A percentile compares a stretch with the other conserved stretches of the same genome.
These are phyloP conservation scores for Solanum arcanum DNA, from an alignment of 257 asterid genomes.

Conservation along the genomic window DNA sequence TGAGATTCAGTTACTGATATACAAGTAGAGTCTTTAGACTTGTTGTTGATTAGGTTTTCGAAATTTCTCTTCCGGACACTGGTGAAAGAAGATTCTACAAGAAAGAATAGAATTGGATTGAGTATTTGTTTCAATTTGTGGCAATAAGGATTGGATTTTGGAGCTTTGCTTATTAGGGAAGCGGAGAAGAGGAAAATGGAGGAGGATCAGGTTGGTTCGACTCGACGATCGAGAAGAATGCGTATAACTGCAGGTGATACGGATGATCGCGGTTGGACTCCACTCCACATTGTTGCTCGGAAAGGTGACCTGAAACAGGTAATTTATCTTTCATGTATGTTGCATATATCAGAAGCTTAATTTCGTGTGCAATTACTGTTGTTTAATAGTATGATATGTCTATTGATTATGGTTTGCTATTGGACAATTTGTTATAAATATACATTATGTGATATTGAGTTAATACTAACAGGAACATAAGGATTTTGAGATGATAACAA, in stretches of 20 bases:
- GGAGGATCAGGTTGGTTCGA: constrained; percentile 35
- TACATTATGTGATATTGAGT: background rate
- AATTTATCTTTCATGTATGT: background rate
- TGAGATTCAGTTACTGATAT: background rate
- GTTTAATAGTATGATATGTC: background rate
- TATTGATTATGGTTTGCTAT: background rate
- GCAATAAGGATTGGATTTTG: background rate
- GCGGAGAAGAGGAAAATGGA: constrained; percentile 19
- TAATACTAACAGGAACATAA: background rate
- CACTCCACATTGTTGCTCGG: constrained; percentile 63
- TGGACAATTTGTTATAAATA: background rate
- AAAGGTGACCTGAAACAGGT: constrained; percentile 92
- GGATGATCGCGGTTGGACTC: constrained; percentile 96
- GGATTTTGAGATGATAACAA: background rate
- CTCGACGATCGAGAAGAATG: constrained; percentile 34
- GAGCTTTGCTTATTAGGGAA: background rate
- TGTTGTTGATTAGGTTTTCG: background rate
- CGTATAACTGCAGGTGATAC: constrained; percentile 34
- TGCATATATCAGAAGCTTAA: background rate
- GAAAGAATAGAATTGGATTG: background rate
- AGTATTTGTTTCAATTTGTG: background rate
- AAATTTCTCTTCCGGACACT: background rate
- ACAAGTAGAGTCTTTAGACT: background rate
- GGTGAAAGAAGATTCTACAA: background rate
- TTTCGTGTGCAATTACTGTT: background rate